Evolutionary conservation across 2,329 filamentous ascomycete genomes (phyloP).

Genomic region (Aspergillus quadrilineatus): DNA sequence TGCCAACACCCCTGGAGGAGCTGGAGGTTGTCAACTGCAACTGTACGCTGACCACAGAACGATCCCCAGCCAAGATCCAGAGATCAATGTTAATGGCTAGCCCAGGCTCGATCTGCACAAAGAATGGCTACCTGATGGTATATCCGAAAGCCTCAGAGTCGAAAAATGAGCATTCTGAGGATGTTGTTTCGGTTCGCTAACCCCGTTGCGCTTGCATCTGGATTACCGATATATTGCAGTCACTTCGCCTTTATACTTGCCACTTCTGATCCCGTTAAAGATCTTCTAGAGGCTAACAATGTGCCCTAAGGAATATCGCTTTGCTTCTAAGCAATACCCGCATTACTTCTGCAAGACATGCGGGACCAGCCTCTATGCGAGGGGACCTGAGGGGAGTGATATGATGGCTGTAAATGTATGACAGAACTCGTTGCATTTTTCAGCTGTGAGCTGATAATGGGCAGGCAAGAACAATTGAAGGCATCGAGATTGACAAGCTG

Average conservation of each 20-base stretch:
- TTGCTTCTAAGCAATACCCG: slow-evolving; percentile 25
- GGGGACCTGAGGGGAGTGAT: slow-evolving; percentile 21
- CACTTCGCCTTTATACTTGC: too few species aligned
- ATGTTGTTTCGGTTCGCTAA: too few species aligned
- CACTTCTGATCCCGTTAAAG: too few species aligned
- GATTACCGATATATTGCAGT: too few species aligned
- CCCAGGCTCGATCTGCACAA: slow-evolving; percentile 31
- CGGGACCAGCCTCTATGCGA: slow-evolving; percentile 30
- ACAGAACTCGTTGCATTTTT: too few species aligned
- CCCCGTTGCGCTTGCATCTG: too few species aligned
- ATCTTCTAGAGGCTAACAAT: too few species aligned
- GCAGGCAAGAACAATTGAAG: not conserved
- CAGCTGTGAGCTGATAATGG: not conserved
- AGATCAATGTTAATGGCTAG: too few species aligned
- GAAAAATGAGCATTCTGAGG: slow-evolving; percentile 20
- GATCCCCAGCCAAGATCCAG: too few species aligned
- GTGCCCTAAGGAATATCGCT: slow-evolving; percentile 24
- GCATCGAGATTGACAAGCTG: not conserved
- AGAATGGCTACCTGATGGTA: slow-evolving; percentile 32
- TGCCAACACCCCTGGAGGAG: slow-evolving; percentile 19
- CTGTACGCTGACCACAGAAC: slow-evolving; percentile 12
- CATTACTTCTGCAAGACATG: slow-evolving; percentile 34
- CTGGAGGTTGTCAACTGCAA: slow-evolving; percentile 21
- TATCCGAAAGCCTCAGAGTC: slow-evolving; percentile 26
- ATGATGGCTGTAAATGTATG: slow-evolving; percentile 32